These are phyloP conservation scores for Mycena amicta DNA, from an alignment of 768 basidiomycete species.

Conservation along the genomic window DNA sequence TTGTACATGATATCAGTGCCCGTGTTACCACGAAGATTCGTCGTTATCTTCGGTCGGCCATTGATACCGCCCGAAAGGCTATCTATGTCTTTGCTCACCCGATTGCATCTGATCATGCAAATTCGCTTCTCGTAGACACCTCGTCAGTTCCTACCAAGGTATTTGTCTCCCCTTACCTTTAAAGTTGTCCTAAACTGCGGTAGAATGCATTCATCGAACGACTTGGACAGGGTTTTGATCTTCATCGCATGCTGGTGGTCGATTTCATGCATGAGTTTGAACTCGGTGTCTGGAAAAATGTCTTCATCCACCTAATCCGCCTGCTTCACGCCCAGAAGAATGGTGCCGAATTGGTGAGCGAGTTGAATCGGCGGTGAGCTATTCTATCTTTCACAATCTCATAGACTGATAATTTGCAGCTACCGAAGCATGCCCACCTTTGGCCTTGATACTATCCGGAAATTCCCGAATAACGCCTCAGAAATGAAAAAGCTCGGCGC, in stretches of 20 bases:
- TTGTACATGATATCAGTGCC: constrained; percentile 4
- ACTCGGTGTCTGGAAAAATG: constrained; percentile 38
- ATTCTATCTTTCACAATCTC: not conserved
- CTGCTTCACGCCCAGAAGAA: constrained; percentile 29
- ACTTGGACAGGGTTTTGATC: constrained; percentile 25
- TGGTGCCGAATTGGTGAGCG: constrained; percentile 17
- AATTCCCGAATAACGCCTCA: constrained; percentile 28
- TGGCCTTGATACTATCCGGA: constrained; percentile 25
- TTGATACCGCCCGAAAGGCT: not conserved
- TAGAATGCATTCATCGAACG: constrained; percentile 40
- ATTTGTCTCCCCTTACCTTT: too few species aligned
- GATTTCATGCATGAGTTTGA: constrained; percentile 44
- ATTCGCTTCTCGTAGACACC: constrained; percentile 6
- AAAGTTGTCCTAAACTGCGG: too few species aligned
- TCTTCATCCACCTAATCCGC: constrained; percentile 37
- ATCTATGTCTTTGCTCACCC: constrained; percentile 1
- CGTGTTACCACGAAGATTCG: not conserved
- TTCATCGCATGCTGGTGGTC: constrained; percentile 31
- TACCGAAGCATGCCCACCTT: constrained; percentile 23
- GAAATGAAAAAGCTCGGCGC: constrained; percentile 32
- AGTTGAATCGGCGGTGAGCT: constrained; percentile 28
- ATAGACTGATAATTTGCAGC: not conserved
- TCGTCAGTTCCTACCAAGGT: constrained; percentile 16
- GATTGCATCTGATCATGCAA: not conserved
- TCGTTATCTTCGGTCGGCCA: not conserved